These are phyloP conservation scores for Phlebiopsis gigantea DNA, from an alignment of 768 basidiomycete species.

Conservation along the genomic window DNA sequence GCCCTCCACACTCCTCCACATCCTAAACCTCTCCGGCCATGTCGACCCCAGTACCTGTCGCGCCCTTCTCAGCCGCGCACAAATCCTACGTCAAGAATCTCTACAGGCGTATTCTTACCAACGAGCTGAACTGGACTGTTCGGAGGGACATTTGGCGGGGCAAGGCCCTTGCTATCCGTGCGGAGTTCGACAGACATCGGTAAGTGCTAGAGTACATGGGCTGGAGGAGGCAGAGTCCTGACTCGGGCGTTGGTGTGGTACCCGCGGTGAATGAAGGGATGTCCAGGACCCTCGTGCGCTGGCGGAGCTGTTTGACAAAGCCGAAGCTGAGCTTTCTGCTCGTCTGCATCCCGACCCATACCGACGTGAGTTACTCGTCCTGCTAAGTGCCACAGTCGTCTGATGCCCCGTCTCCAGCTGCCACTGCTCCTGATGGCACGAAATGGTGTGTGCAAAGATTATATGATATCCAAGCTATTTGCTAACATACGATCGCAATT, in stretches of 20 bases:
- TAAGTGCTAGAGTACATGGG: slow-evolving; percentile 29
- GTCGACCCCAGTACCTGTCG: slow-evolving; percentile 32
- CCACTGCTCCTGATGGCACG: slow-evolving; percentile 84
- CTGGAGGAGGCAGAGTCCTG: background rate
- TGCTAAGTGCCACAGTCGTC: background rate
- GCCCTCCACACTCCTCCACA: background rate
- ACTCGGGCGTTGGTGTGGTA: background rate
- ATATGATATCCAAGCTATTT: background rate
- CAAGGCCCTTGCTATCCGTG: slow-evolving; percentile 81
- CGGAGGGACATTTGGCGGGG: slow-evolving; percentile 82
- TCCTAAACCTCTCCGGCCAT: slow-evolving; percentile 30
- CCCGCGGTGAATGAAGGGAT: slow-evolving; percentile 41
- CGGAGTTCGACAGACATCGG: slow-evolving; percentile 93
- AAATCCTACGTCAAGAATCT: slow-evolving; percentile 86
- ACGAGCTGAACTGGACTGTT: slow-evolving; percentile 87
- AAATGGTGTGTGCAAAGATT: slow-evolving; percentile 68
- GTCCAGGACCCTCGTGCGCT: slow-evolving; percentile 82
- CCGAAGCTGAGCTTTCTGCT: slow-evolving; percentile 66
- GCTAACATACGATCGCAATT: slow-evolving; percentile 8
- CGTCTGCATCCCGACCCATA: slow-evolving; percentile 89
- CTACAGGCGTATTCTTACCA: slow-evolving; percentile 82
- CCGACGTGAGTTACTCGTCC: slow-evolving; percentile 59
- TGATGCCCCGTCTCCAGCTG: slow-evolving; percentile 41
- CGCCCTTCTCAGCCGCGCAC: slow-evolving; percentile 70
- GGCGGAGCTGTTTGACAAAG: slow-evolving; percentile 69